phyloP scores from a whole-genome alignment of 352 stramenopile genomes.

The Globisporangium camurandrum region DNA sequence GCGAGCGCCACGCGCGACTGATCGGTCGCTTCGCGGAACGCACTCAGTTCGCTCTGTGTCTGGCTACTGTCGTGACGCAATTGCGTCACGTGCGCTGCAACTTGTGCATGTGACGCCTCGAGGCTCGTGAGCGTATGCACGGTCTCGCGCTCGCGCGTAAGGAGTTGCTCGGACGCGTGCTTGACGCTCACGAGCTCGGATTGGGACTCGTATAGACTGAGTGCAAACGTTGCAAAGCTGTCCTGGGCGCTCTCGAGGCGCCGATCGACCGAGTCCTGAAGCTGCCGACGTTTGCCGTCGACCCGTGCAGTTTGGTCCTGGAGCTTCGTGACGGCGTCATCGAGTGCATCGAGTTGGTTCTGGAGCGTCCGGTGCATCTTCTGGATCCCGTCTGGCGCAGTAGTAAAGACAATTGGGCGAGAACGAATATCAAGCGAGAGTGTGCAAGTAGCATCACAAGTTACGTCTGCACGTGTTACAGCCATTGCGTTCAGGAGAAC shows the following conservation, averaged over 20 bases:
- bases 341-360: slow-evolving; percentile 23
- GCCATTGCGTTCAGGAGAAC: no score
- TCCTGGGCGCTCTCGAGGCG: slow-evolving; percentile 37
- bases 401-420: background rate
- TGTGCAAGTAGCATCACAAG: background rate
- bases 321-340: slow-evolving; percentile 23
- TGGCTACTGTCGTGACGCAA: slow-evolving; percentile 31
- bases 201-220: slow-evolving; percentile 41
- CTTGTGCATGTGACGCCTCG: slow-evolving; percentile 43
- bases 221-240: slow-evolving; percentile 37
- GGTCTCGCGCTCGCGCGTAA: slow-evolving; percentile 36
- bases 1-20: slow-evolving; percentile 21
- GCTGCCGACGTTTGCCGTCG: slow-evolving; percentile 31
- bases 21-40: slow-evolving; percentile 27
- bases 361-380: slow-evolving; percentile 17
- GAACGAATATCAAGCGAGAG: background rate
- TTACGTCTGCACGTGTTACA: no score
- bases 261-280: slow-evolving; percentile 29
- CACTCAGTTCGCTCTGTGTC: slow-evolving; percentile 30
- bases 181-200: slow-evolving; percentile 32
- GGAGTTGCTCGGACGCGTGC: slow-evolving; percentile 31
- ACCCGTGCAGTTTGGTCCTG: slow-evolving; percentile 25
- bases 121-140: slow-evolving; percentile 30
- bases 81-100: slow-evolving; percentile 24
- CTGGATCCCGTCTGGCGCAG: slow-evolving; percentile 17